phyloP scores from a whole-genome alignment of 2,329 filamentous ascomycete species.

The Cladosporium colombiae region DNA sequence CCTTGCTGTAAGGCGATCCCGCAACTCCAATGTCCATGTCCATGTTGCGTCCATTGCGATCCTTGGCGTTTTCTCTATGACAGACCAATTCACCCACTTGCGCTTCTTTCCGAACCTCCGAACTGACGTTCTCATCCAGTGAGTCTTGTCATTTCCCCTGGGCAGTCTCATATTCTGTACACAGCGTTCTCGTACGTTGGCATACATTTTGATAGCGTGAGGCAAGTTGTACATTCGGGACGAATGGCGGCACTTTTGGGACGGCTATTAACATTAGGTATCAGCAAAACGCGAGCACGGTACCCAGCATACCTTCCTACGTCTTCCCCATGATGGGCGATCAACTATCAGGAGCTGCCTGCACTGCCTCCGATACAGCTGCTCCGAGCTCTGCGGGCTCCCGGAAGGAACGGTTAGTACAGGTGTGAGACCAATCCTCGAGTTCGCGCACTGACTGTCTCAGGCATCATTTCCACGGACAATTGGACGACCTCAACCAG shows the following conservation, averaged over 20 bases:
- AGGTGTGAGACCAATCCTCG: background rate
- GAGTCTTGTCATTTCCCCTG: background rate
- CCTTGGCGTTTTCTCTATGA: background rate
- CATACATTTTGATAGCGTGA: too few relatives aligned
- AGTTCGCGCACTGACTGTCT: conserved; percentile 7
- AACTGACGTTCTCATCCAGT: conserved; percentile 4
- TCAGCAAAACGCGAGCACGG: background rate
- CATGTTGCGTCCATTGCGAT: background rate
- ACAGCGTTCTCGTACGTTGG: background rate
- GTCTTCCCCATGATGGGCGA: conserved; percentile 4
- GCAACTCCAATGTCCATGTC: background rate
- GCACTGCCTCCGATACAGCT: background rate
- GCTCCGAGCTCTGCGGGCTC: background rate
- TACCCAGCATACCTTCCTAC: background rate
- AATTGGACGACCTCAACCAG: conserved; percentile 22
- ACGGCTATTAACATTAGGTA: background rate
- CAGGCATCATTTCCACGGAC: conserved; percentile 22
- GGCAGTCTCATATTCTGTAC: background rate
- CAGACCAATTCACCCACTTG: background rate
- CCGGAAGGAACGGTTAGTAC: conserved; percentile 5
- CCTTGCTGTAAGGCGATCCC: background rate
- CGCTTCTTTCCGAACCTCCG: background rate
- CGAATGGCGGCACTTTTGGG: background rate
- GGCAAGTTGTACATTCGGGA: background rate
- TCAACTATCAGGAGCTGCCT: background rate